phyloP scores from a whole-genome alignment of 2,329 filamentous ascomycete species.

The Trichoderma sp. region DNA sequence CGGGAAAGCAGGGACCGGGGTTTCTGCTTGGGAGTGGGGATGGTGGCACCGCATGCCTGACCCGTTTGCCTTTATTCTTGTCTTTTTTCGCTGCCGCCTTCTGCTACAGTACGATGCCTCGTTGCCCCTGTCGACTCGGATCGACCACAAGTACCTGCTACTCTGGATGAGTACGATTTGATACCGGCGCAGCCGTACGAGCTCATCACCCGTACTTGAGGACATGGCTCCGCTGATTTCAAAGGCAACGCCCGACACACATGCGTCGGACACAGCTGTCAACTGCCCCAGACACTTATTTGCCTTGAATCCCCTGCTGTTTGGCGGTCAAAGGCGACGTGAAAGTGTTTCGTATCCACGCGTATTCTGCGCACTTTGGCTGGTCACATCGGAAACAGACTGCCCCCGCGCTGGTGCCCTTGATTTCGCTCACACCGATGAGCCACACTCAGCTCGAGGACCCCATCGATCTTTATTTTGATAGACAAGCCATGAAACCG shows the following conservation, averaged over 20 bases:
- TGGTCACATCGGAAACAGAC: constrained; percentile 8
- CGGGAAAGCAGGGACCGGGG: constrained; percentile 28
- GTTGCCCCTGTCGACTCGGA: constrained; percentile 2
- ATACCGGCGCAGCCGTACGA: neutral
- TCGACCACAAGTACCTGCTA: neutral
- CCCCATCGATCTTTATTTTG: neutral
- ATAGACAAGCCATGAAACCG: neutral
- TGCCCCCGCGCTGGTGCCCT: constrained; percentile 14
- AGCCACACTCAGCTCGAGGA: neutral
- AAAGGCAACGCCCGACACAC: neutral
- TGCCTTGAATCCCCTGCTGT: neutral
- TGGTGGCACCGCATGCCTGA: constrained; percentile 11
- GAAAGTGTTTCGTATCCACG: neutral
- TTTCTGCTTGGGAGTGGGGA: constrained; percentile 9
- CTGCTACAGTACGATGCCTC: neutral
- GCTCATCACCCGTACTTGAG: neutral
- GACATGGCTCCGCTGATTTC: neutral
- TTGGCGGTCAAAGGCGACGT: neutral
- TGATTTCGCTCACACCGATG: constrained; percentile 24
- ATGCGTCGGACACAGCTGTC: neutral
- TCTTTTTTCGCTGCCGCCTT: neutral
- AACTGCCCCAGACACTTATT: neutral
- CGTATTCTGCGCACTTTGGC: neutral
- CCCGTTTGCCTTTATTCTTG: neutral
- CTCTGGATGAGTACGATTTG: neutral